These are phyloP conservation scores for Myochromella boudieri DNA, from an alignment of 768 basidiomycete genomes.

Conservation along the genomic window DNA sequence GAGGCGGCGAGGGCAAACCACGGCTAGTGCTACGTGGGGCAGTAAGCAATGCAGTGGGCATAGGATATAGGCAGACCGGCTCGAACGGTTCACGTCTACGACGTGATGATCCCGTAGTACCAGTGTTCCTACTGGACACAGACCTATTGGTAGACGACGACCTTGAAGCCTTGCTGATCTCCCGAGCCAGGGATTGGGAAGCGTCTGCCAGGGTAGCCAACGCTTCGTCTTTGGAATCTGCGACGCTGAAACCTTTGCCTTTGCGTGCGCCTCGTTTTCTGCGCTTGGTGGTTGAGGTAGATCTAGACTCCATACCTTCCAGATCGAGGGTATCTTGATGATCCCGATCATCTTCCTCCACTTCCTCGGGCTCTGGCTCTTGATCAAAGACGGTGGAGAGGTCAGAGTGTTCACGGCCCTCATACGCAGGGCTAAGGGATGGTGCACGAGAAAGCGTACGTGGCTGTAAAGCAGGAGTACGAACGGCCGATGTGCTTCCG, in stretches of 20 bases:
- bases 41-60: slow-evolving; percentile 35
- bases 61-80: slow-evolving; percentile 44
- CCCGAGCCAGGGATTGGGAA: slow-evolving; percentile 80
- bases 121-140: slow-evolving; percentile 27
- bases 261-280: slow-evolving; percentile 86
- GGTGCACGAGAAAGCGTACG: slow-evolving; percentile 65
- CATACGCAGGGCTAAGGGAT: slow-evolving; percentile 53
- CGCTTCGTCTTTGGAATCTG: slow-evolving; percentile 51
- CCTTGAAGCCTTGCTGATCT: slow-evolving; percentile 70
- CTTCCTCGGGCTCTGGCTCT: slow-evolving; percentile 47
- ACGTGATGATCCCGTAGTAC: slow-evolving; percentile 28
- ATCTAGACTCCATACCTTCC: slow-evolving; percentile 48
- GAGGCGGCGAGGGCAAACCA: slow-evolving; percentile 16
- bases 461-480: slow-evolving; percentile 52
- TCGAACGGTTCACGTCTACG: slow-evolving; percentile 35
- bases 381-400: slow-evolving; percentile 57
- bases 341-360: slow-evolving; percentile 41
- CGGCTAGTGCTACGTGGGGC: slow-evolving; percentile 19
- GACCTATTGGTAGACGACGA: slow-evolving; percentile 39
- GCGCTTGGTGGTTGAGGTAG: slow-evolving; percentile 73
- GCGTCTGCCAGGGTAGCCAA: slow-evolving; percentile 74
- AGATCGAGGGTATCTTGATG: slow-evolving; percentile 32
- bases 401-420: slow-evolving; percentile 42
- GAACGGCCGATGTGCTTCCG: slow-evolving; percentile 40
- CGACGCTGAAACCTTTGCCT: slow-evolving; percentile 60